Conservation (phyloP, 495 filamentous ascomycete species). For the Podospora fimiseda region DNA sequence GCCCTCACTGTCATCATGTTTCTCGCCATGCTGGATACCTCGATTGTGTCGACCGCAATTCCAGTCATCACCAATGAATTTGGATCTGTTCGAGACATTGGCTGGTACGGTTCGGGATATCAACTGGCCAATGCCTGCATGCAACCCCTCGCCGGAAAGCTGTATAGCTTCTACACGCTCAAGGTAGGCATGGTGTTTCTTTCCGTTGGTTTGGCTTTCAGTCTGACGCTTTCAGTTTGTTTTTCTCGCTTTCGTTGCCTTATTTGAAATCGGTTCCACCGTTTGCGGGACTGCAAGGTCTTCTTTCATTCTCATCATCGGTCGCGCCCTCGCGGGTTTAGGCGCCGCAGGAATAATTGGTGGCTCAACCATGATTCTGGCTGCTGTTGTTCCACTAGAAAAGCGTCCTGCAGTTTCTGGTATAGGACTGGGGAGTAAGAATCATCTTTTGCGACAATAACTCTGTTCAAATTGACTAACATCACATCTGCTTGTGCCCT, state of each 20-base stretch:
- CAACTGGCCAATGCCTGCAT: not conserved
- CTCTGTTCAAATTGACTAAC: too few species aligned
- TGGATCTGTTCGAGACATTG: constrained; percentile 38
- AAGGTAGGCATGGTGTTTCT: not conserved
- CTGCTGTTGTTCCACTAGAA: not conserved
- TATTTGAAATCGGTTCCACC: constrained; percentile 47
- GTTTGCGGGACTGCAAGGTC: constrained; percentile 48
- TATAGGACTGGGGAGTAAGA: not conserved
- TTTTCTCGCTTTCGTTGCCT: constrained; percentile 34
- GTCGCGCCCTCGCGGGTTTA: constrained; percentile 25
- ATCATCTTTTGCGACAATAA: not conserved
- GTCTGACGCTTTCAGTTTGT: constrained; percentile 36
- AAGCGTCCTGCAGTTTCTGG: not conserved
- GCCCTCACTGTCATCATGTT: not conserved
- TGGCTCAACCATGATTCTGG: not conserved
- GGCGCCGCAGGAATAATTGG: not conserved
- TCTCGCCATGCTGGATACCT: not conserved
- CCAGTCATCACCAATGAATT: constrained; percentile 39
- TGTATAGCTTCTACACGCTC: constrained; percentile 31
- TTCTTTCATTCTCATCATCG: constrained; percentile 46
- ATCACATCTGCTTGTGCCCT: not conserved
- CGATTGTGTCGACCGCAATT: not conserved
- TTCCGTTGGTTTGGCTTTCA: too few species aligned
- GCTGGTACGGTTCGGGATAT: constrained; percentile 5
- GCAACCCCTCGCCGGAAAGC: constrained; percentile 15